Evolutionary conservation across 192 early-diverging fungal species (phyloP).

Genomic region (Umbelopsis sp.): DNA sequence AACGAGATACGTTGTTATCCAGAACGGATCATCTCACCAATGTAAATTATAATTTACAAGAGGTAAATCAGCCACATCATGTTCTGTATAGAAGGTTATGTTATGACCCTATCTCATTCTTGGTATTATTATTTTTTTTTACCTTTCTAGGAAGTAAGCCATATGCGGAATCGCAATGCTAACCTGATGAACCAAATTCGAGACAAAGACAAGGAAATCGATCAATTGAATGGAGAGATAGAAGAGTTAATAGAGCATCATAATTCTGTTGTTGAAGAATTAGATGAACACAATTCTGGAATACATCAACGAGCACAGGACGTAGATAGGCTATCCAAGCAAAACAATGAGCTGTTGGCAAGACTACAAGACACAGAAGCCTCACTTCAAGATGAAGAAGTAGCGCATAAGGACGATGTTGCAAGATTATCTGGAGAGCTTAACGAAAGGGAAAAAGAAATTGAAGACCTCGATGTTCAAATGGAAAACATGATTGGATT

Average conservation of each 20-base stretch:
- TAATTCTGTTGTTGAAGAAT: constrained; percentile 28
- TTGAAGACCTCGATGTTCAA: constrained; percentile 25
- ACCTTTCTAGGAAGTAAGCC: constrained; percentile 10
- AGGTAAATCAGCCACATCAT: background rate
- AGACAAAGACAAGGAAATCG: constrained; percentile 44
- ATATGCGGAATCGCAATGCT: constrained; percentile 37
- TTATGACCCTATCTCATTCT: background rate
- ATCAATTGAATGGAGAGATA: constrained; percentile 31
- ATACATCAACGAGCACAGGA: constrained; percentile 10
- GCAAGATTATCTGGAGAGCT: constrained; percentile 22
- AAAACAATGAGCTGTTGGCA: constrained; percentile 19
- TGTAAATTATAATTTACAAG: constrained; percentile 2
- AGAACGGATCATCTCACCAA: constrained; percentile 9
- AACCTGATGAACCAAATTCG: constrained; percentile 43
- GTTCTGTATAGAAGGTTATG: background rate
- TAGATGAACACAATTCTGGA: constrained; percentile 16
- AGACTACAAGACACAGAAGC: constrained; percentile 17
- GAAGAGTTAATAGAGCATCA: constrained; percentile 35
- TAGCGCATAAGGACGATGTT: constrained; percentile 25
- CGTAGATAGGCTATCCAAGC: background rate
- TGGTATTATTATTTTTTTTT: too few relatives aligned
- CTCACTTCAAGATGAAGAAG: constrained; percentile 15
- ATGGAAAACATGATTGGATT: constrained; percentile 29
- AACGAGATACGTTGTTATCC: constrained; percentile 10
- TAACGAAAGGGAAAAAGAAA: constrained; percentile 36